These are phyloP conservation scores for Inonotus hispidus DNA, from an alignment of 1,284 basidiomycete species.

Conservation along the genomic window DNA sequence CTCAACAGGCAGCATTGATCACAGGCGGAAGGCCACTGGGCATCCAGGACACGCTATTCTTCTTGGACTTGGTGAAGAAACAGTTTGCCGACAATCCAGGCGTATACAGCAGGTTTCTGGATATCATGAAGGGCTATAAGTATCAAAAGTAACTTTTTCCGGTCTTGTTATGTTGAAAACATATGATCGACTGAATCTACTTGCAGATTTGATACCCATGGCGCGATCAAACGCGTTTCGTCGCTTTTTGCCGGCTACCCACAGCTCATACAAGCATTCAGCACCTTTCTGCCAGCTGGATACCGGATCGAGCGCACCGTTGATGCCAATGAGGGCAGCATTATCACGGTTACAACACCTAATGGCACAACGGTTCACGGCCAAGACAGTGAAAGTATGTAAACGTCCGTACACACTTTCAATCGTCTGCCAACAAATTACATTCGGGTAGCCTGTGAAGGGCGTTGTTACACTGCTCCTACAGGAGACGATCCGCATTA, in stretches of 20 bases:
- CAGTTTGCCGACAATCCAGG: slow-evolving; percentile 85
- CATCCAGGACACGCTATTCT: slow-evolving; percentile 87
- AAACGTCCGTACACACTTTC: background rate
- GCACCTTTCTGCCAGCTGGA: slow-evolving; percentile 92
- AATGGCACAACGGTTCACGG: slow-evolving; percentile 48
- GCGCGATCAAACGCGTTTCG: slow-evolving; percentile 93
- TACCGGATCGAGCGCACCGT: slow-evolving; percentile 84
- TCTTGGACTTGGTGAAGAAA: slow-evolving; percentile 88
- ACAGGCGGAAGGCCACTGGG: slow-evolving; percentile 44
- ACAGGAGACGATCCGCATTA: background rate
- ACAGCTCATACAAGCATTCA: slow-evolving; percentile 92
- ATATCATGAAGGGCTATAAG: slow-evolving; percentile 99
- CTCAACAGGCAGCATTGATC: background rate
- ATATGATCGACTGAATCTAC: background rate
- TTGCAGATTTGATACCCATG: slow-evolving; percentile 90
- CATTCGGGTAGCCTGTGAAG: background rate
- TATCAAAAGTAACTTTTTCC: slow-evolving; percentile 66
- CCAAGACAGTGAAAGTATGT: background rate
- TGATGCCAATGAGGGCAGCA: slow-evolving; percentile 50
- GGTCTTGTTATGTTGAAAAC: background rate
- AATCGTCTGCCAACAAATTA: background rate
- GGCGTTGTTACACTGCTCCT: background rate
- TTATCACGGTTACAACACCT: slow-evolving; percentile 86
- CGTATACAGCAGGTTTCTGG: slow-evolving; percentile 92
- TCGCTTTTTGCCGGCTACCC: slow-evolving; percentile 90